These are phyloP conservation scores for Anisodus tanguticus DNA, from an alignment of 257 asterid species.

Conservation along the genomic window DNA sequence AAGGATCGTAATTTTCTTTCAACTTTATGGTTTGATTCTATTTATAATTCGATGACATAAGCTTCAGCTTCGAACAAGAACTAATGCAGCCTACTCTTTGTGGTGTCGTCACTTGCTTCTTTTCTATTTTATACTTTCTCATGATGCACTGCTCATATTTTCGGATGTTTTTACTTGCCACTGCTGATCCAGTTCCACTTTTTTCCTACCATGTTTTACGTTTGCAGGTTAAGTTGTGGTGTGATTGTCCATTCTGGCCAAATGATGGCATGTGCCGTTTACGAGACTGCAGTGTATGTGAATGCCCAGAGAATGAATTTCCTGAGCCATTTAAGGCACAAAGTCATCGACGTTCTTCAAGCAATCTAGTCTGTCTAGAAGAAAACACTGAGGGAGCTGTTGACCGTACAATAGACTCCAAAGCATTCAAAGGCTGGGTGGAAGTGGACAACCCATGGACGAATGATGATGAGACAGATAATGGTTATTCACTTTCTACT, in stretches of 20 bases:
- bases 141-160: not conserved
- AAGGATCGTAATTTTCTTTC: not conserved
- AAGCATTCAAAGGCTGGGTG: constrained; percentile 66
- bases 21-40: not conserved
- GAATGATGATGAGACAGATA: constrained; percentile 65
- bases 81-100: not conserved
- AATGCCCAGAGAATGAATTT: constrained; percentile 72
- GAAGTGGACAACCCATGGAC: constrained; percentile 78
- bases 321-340: constrained; percentile 55
- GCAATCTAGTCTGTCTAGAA: constrained; percentile 57
- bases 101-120: not conserved
- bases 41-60: not conserved
- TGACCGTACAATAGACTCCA: constrained; percentile 64
- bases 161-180: not conserved
- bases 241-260: constrained; percentile 82
- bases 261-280: constrained; percentile 66
- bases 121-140: constrained; percentile 13
- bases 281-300: constrained; percentile 71
- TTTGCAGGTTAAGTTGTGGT: constrained; percentile 66
- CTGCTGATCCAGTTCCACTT: not conserved
- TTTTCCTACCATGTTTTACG: not conserved
- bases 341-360: constrained; percentile 40
- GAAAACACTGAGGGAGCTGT: constrained; percentile 65
- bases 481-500: constrained; percentile 45
- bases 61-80: not conserved